Base-by-base conservation (phyloP, 2,329 filamentous ascomycete genomes). In the Talaromyces piceae region DNA sequence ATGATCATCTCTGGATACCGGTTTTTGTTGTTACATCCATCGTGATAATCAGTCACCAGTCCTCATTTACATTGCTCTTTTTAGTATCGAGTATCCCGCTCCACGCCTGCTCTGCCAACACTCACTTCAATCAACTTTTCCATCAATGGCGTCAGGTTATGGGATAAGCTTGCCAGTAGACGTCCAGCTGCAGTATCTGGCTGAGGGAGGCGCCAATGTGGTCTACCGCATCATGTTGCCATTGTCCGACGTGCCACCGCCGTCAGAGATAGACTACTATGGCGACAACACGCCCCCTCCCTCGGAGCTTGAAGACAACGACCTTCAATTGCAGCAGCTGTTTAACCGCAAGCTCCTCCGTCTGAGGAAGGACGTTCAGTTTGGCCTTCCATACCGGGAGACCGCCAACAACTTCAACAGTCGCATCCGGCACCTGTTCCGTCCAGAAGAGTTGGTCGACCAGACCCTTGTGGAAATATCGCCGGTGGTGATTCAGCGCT, bases 171-270 rank as follows among this genome's bases (percentile, higher is more conserved):
- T 72, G 54, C 67, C 67, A 2, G 39, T 51, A 43, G 63, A 64
- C 52, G 60, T 64, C 55, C 61, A 65, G 51, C 62, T 71, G 51
- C 49, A 61, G 12, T 81, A 80, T 56, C 66, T 82, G 8, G 76
- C 75, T 22, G 87, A 93, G 66, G 88, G 87, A 22, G 83, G 86
- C 22, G 87, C 88, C 49, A 91, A 93, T 65, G 78, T 85, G 47
- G 84, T 91, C 56, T 90, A 87, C 61, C 77, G 77, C 58, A 75
- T 87, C 51, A 70, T 72, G 43, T 54, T 75, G 18, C 67, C 9
- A 5, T 11, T 30, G 27, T 18, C 26, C 13, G 8, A 18, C 16
- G 27, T 45, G n/a, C 51, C 44, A 39, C 41, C n/a, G n/a, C n/a
- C 44, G 55, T 63, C 31, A 56, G 65, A 54, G 67, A 67, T 58